Evolutionary conservation across 2,329 filamentous ascomycete species (phyloP), one percentile per base, ranked within the genome.

Genomic region (Diaporthe sp.): DNA sequence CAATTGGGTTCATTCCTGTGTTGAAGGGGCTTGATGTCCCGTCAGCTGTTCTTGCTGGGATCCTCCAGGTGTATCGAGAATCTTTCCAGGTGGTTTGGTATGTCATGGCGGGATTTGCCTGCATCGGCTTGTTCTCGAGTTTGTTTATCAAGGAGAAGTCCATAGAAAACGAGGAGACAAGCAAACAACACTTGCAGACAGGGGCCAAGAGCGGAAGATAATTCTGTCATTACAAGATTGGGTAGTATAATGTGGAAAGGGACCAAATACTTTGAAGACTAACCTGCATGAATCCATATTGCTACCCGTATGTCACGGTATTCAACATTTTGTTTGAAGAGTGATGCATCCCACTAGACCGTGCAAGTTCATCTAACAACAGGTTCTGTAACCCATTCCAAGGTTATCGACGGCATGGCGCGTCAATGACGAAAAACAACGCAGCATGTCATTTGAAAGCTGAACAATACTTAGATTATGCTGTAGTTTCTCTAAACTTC

Each of bases 101-200:
- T 42, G 71, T 68, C 19, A 73, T 73, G 71, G 71, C 47, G 7
- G 71, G 38, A 17, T 73, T 68, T 38, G 58, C 28, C n/a, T 73
- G 60, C 25, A 4, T 68, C 10, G 71, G 60, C 3, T 52, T 73
- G 19, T 38, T 73, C 3, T 47, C 61, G 12, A 68, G 50, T 30
- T 40, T 73, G 28, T 42, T 66, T 17, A 68, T 73, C 19, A 28
- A 52, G 7, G 71, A 73, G 25, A 73, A 25, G 17, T 73, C 71
- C 7, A 40, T 73, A 38, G 60, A 73, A 25, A 55, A 13, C 15
- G 71, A 73, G 22, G 71, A 73, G 50, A 67, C 42, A 33, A 38
- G 71, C 19, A 73, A 45, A 4, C 71, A 73, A 52, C 60, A 73
- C 19, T 19, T 42, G 25, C 38, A 68, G 28, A 47, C 54, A 12